These are phyloP conservation scores for Dactylonectria estremocensis DNA, from an alignment of 2,329 filamentous ascomycete species.

Conservation along the genomic window DNA sequence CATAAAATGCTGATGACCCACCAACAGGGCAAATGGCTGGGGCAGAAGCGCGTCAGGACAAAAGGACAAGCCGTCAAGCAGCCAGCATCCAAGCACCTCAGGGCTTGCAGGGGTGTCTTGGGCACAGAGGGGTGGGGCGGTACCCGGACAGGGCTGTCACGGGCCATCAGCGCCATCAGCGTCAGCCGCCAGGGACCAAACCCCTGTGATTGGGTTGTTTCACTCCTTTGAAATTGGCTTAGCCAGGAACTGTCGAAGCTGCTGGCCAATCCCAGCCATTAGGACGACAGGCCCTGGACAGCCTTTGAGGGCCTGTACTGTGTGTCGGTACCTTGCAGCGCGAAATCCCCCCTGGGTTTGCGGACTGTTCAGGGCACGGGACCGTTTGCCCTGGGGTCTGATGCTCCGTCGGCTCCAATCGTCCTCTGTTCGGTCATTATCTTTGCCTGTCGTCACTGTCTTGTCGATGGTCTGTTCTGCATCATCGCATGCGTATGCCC, in stretches of 20 bases:
- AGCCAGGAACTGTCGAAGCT: conserved; percentile 47
- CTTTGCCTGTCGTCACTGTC: background rate
- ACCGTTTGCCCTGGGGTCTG: background rate
- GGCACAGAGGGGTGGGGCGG: conserved; percentile 15
- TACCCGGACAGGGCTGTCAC: conserved; percentile 18
- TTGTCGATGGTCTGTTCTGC: background rate
- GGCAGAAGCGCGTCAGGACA: too few relatives aligned
- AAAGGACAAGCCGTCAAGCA: too few relatives aligned
- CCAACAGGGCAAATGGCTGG: conserved; percentile 16
- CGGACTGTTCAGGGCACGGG: background rate
- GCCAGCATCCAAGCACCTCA: too few relatives aligned
- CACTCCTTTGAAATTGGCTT: conserved; percentile 36
- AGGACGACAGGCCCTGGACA: too few relatives aligned
- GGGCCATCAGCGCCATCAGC: conserved; percentile 35
- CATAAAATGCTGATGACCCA: conserved; percentile 20
- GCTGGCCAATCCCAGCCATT: conserved; percentile 33
- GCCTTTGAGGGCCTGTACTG: background rate
- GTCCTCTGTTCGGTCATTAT: too few relatives aligned
- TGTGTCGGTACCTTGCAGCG: background rate
- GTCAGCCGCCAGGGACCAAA: conserved; percentile 45
- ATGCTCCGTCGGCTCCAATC: background rate
- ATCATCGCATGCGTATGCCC: background rate
- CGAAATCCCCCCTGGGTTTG: background rate
- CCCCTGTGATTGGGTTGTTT: conserved; percentile 38
- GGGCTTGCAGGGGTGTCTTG: conserved; percentile 4